Evolutionary conservation across 1,139 yeast species (phyloP).

Genomic region (Lodderomyces parapsilosis): DNA sequence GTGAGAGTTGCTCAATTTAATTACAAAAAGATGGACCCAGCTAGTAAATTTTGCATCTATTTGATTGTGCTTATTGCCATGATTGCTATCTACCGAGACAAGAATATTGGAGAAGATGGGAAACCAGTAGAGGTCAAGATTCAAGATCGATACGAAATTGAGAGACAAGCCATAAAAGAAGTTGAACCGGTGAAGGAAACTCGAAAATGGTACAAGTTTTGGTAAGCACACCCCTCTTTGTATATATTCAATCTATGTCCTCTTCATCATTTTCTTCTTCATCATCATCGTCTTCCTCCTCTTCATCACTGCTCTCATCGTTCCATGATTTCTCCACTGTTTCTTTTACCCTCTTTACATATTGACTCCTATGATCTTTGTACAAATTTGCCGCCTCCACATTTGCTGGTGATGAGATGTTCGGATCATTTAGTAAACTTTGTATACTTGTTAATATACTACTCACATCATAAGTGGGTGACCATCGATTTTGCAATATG

Average conservation of each 20-base stretch:
- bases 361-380: conserved; percentile 92
- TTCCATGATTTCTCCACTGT: conserved; percentile 91
- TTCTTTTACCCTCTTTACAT: conserved; percentile 85
- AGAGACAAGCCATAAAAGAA: too few relatives aligned
- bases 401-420: conserved; percentile 94
- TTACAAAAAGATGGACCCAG: conserved; percentile 52
- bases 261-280: conserved; percentile 4
- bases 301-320: conserved; percentile 60
- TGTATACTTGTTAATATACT: conserved; percentile 88
- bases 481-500: conserved; percentile 95
- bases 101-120: conserved; percentile 49
- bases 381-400: conserved; percentile 96
- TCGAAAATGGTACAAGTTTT: conserved; percentile 29
- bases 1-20: conserved; percentile 51
- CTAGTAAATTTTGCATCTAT: conserved; percentile 51
- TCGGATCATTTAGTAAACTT: conserved; percentile 90
- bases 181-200: too few relatives aligned
- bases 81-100: conserved; percentile 50
- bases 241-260: conserved; percentile 2
- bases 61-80: conserved; percentile 40
- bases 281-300: conserved; percentile 58
- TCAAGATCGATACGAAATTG: conserved; percentile 35
- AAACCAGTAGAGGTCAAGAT: conserved; percentile 40
- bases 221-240: conserved; percentile 17
- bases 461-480: conserved; percentile 98